Evolutionary conservation across 805 yeast species (phyloP), one percentile per base, ranked within the genome.

Genomic region (Starmerella apicola): DNA sequence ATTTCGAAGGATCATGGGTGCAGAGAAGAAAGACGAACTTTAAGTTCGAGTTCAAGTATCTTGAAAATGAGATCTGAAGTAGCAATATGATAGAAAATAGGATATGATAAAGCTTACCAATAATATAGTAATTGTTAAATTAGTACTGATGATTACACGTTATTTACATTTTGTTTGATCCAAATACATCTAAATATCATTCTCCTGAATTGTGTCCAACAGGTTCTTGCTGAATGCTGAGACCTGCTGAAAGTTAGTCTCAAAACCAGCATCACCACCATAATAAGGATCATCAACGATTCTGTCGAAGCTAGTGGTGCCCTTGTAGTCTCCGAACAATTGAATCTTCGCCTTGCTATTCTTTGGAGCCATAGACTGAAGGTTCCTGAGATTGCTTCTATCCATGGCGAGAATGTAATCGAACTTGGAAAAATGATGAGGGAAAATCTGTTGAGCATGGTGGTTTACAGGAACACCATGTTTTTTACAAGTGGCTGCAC

Each of bases 271-370:
- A 17, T 62, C 63, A 0, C 93, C 95, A 4, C 96, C 96, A 54
- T 86, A 88, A 58, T 88, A 86, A 1, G 97, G 97, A 58, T 86
- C 97, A 39, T 74, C 81, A 5, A 86, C 86, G 25, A 81, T 72
- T 26, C 59, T 65, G 16, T 65, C 65, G 44, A 68, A 72, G 30
- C 62, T 58, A 1, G 59, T 46, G 51, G 72, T 74, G 1, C 72
- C 70, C 42, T 73, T 68, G 78, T 84, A 86, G n/a, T 79, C 74
- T 0, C 96, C 96, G 64, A 86, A 86, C 41, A 84, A 55, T 38
- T 61, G 64, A 6, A 84, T 70, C 33, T 60, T 57, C 0, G 77
- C 71, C 32, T 59, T 68, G 19, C 70, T 58, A 27, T 57, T 64
- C 12, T 65, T 58, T 1, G 91, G 86, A 42, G 67, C 62, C 56